These are phyloP conservation scores for Ambrosiella cleistominuta DNA, from an alignment of 2,329 filamentous ascomycete genomes.

Conservation along the genomic window DNA sequence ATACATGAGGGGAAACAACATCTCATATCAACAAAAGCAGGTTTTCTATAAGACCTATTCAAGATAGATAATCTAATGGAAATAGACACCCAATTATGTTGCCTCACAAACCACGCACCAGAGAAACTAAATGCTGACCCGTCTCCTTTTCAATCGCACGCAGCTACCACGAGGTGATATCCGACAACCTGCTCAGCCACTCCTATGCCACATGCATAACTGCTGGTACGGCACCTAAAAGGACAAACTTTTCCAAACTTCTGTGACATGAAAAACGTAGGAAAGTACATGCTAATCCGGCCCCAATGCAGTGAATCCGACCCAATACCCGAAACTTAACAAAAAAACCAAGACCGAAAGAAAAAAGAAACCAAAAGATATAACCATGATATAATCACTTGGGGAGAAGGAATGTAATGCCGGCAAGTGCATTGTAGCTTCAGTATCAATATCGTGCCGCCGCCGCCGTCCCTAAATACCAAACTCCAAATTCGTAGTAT, in stretches of 20 bases:
- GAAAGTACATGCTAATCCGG: background rate
- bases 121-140: too few species aligned
- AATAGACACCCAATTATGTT: too few species aligned
- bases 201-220: too few species aligned
- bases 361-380: background rate
- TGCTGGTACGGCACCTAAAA: too few species aligned
- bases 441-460: too few species aligned
- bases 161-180: background rate
- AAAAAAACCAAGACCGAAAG: background rate
- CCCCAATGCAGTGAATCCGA: background rate
- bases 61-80: background rate
- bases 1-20: background rate
- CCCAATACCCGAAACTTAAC: background rate
- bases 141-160: background rate
- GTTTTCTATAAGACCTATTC: background rate
- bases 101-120: too few species aligned
- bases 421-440: too few species aligned
- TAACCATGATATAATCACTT: background rate
- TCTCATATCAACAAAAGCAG: background rate
- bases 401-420: background rate
- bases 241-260: too few species aligned
- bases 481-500: too few species aligned
- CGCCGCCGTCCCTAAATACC: too few species aligned
- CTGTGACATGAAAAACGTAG: too few species aligned
- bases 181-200: background rate